Conservation (phyloP, 768 basidiomycete species). For the Russula emetica region DNA sequence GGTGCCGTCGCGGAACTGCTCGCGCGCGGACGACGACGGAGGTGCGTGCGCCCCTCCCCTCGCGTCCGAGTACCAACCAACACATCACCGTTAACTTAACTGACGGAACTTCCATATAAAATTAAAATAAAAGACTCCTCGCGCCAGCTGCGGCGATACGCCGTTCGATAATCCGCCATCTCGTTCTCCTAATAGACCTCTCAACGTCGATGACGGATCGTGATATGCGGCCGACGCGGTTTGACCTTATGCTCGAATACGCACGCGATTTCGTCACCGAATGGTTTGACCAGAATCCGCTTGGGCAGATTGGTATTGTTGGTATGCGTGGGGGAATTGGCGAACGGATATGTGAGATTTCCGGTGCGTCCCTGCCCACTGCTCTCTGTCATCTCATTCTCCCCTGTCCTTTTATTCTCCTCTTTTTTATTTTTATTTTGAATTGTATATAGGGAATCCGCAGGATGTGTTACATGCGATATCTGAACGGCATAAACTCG, state of each 20-base stretch:
- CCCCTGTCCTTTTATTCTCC: too few relatives aligned
- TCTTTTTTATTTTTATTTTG: too few relatives aligned
- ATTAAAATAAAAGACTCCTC: slow-evolving; percentile 48
- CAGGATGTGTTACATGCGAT: slow-evolving; percentile 91
- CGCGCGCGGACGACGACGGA: slow-evolving; percentile 76
- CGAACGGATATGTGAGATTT: slow-evolving; percentile 88
- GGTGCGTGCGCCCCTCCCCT: slow-evolving; percentile 44
- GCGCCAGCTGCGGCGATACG: slow-evolving; percentile 85
- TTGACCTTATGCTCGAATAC: slow-evolving; percentile 87
- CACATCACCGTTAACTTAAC: not conserved
- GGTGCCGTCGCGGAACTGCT: slow-evolving; percentile 86
- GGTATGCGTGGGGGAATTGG: slow-evolving; percentile 90
- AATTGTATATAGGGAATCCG: slow-evolving; percentile 66
- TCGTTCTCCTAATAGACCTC: slow-evolving; percentile 88
- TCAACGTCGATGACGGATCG: slow-evolving; percentile 91
- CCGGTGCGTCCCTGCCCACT: slow-evolving; percentile 52
- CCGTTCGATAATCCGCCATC: slow-evolving; percentile 92
- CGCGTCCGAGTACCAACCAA: not conserved
- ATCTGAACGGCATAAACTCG: slow-evolving; percentile 80
- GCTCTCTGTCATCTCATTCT: not conserved
- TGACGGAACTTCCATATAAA: not conserved
- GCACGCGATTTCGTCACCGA: slow-evolving; percentile 88
- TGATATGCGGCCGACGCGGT: slow-evolving; percentile 92
- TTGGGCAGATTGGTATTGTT: slow-evolving; percentile 94
- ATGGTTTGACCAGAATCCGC: slow-evolving; percentile 99